Base-by-base conservation (phyloP, 108 stramenopile species). In the Cyclotella baltica region DNA sequence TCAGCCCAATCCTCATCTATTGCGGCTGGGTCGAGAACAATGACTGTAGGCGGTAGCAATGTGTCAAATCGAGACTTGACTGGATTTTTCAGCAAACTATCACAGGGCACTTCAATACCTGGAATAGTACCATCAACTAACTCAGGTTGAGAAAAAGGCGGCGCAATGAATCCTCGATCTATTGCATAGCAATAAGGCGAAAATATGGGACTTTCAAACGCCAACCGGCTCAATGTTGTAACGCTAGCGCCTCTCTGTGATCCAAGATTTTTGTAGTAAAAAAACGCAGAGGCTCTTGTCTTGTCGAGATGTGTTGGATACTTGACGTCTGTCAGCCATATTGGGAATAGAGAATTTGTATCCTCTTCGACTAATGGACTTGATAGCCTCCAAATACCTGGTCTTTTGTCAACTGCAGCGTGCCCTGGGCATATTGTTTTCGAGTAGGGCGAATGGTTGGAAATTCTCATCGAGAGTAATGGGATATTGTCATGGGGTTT, bases 181-280 rank as follows among this genome's bases (percentile, higher is more conserved):
- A 50, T 33, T 46, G 68, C 83, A 55, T 73, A 76, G 64, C 82
- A 72, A 22, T 57, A 53, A 3, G 82, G 75, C 20, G 82, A 62
- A 52, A 83, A 62, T 48, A 83, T 20, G 23, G 82, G 82, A 65
- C 82, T 83, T 51, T 83, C 75, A 55, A 76, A 83, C 18, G 58
- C 66, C 36, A 76, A 28, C 18, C 74, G 61, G 36, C 62, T 72
- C 56, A 83, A 69, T 46, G 69, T 75, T 15, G 70, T 68, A 2
- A 83, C 58, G 62, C 81, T 53, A 16, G 31, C 25, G 51, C 74
- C 81, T 35, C 66, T 75, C 18, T 76, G 55, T 23, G 37, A 55
- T 3, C 82, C 75, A 25, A 72, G 62, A 37, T 56, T 38, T 37
- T 76, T 76, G 46, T 71, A 76, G n/a, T 46, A 62, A 48, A 83